These are phyloP conservation scores for Colletotrichum sp. DNA, from an alignment of 2,329 filamentous ascomycete species.

Conservation along the genomic window DNA sequence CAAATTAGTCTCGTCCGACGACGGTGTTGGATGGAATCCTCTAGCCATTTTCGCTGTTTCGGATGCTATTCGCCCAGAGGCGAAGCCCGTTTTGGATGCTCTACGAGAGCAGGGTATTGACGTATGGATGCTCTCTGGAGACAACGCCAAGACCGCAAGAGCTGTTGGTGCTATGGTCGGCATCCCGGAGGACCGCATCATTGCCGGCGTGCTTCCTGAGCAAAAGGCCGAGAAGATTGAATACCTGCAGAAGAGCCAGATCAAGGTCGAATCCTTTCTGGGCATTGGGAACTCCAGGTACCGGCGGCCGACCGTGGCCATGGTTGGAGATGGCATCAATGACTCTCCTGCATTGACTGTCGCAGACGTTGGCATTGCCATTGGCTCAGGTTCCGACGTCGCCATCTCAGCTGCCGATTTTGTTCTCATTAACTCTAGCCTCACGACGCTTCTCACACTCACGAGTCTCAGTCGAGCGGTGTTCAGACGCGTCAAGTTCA, in stretches of 20 bases:
- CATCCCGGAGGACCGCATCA: slow-evolving; percentile 76
- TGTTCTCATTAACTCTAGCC: slow-evolving; percentile 76
- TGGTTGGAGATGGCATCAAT: slow-evolving; percentile 91
- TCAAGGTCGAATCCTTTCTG: not conserved
- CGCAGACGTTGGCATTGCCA: slow-evolving; percentile 86
- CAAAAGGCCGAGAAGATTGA: slow-evolving; percentile 79
- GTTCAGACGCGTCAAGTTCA: slow-evolving; percentile 80
- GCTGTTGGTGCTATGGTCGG: slow-evolving; percentile 79
- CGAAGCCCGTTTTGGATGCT: slow-evolving; percentile 66
- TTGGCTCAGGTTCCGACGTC: slow-evolving; percentile 83
- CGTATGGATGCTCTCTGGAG: slow-evolving; percentile 92
- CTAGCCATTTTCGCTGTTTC: slow-evolving; percentile 76
- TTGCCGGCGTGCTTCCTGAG: slow-evolving; percentile 85
- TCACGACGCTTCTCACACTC: slow-evolving; percentile 76
- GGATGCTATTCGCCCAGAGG: slow-evolving; percentile 80
- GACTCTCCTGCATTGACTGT: slow-evolving; percentile 82
- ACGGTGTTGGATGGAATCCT: slow-evolving; percentile 51
- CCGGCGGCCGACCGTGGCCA: slow-evolving; percentile 67
- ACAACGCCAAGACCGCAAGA: slow-evolving; percentile 81
- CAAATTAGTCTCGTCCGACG: slow-evolving; percentile 26
- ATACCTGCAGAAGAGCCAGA: slow-evolving; percentile 57
- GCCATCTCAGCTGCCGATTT: slow-evolving; percentile 84
- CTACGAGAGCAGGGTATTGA: slow-evolving; percentile 70
- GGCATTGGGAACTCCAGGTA: slow-evolving; percentile 28
- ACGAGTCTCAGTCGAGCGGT: slow-evolving; percentile 74